Evolutionary conservation across 305 asterid species (phyloP).

Genomic region (Fraxinus platypoda): DNA sequence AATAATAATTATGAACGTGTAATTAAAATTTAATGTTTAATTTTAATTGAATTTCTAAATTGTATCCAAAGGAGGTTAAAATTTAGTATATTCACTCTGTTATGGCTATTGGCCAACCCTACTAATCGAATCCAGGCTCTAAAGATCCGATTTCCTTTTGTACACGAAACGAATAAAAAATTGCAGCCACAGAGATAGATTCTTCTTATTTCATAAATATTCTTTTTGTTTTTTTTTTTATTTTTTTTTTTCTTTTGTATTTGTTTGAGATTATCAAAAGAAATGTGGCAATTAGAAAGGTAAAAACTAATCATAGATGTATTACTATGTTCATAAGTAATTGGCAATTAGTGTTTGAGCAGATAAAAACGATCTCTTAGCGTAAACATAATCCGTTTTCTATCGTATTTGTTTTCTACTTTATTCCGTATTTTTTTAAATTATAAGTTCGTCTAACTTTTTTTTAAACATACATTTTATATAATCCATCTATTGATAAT

Average conservation of each 20-base stretch:
- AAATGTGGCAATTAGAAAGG: not conserved
- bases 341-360: too few relatives aligned
- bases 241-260: not conserved
- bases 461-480: too few relatives aligned
- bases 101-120: constrained; percentile 34
- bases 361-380: too few relatives aligned
- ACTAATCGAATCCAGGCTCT: constrained; percentile 20
- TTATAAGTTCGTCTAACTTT: too few relatives aligned
- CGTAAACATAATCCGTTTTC: too few relatives aligned
- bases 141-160: constrained; percentile 21
- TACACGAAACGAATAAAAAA: constrained; percentile 13
- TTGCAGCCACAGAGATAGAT: constrained; percentile 10
- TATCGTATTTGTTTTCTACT: too few relatives aligned
- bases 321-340: not conserved
- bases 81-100: not conserved
- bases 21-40: too few relatives aligned
- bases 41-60: too few relatives aligned
- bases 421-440: too few relatives aligned
- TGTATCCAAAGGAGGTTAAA: not conserved
- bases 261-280: not conserved
- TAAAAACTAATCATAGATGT: not conserved
- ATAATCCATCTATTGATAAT: too few relatives aligned
- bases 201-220: not conserved
- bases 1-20: too few relatives aligned
- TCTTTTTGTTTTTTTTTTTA: not conserved